Base-by-base conservation (phyloP, 805 yeast genomes). In the Saccharomycopsis sp. region DNA sequence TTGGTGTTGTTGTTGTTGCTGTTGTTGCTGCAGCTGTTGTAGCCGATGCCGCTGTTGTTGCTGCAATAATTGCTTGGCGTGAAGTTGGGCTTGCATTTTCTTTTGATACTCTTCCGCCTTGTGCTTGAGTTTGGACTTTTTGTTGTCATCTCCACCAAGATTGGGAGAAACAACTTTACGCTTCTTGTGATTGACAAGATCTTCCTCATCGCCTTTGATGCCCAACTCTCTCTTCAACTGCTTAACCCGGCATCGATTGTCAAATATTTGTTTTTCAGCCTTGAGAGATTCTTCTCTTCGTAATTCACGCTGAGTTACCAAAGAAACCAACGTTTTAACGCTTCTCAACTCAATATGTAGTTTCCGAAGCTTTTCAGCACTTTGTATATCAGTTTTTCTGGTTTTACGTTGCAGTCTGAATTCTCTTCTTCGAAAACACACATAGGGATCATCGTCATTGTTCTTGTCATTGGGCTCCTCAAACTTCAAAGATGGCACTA, bases 401-500 rank as follows among this genome's bases (percentile, higher is more conserved):
- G 98, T 92, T 59, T 92, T 92, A 59, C 98, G 80, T 22, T 94
- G 92, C 56, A 84, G 96, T 50, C 98, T 76, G 50, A 86, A 80
- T 55, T 88, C 97, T 59, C 98, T 80, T 51, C 96, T 77, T 54
- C 98, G 75, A 67, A 92, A 92, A 64, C 96, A 86, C 30, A 86
- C 80, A 59, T 92, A 92, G 1, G 98, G 97, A 59, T 92, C 96
- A 45, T 73, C 74, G 53, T 88, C 96, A 22, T 36, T 43, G 53
- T 88, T 96, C 54, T 87, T 87, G 45, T 85, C 92, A 42, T 74
- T 75, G 18, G 84, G 84, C 51, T 84, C 88, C 62, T 88, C 96
- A 57, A 84, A 87, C 57, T 78, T 83, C 38, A 92, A 65, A 12
- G 69, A 59, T 3, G 96, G 95, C 50, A 75, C 71, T 16, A 92